These are phyloP conservation scores for Epichloe baconii DNA, from an alignment of 2,329 filamentous ascomycete species.

Conservation along the genomic window DNA sequence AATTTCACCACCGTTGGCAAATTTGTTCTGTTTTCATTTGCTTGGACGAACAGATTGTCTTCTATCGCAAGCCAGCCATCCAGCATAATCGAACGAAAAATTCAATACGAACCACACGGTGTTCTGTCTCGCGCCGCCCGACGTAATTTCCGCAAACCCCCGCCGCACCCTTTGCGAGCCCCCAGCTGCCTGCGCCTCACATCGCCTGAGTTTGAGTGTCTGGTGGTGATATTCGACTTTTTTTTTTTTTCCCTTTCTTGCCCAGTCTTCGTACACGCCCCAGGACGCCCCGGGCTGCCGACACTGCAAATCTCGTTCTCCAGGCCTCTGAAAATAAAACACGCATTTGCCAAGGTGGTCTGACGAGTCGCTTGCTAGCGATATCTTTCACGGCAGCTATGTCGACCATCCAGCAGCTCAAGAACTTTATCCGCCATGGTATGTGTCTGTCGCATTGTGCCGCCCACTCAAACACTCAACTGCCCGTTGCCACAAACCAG, in stretches of 20 bases:
- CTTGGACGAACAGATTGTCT: not conserved
- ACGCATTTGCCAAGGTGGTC: not conserved
- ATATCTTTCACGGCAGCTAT: conserved; percentile 23
- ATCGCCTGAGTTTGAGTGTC: not conserved
- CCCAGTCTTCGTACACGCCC: not conserved
- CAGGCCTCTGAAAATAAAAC: not conserved
- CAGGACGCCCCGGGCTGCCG: not conserved
- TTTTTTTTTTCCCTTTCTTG: not conserved
- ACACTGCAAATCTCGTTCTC: not conserved
- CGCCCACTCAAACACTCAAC: not conserved
- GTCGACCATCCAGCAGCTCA: conserved; percentile 83
- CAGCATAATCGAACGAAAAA: not conserved
- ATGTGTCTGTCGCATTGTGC: conserved; percentile 8
- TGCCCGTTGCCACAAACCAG: not conserved
- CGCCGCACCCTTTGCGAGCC: not conserved
- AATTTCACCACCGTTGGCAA: not conserved
- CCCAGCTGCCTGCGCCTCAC: not conserved
- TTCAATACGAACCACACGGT: not conserved
- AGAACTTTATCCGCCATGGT: conserved; percentile 96
- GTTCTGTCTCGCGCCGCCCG: not conserved
- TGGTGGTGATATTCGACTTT: not conserved
- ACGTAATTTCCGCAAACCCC: not conserved
- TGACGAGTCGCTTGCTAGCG: conserved; percentile 10
- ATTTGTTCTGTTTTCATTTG: not conserved
- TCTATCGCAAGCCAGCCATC: not conserved